Percentiles rank a stretch among this genome's conserved stretches.
Evolutionary conservation across 495 filamentous ascomycete genomes (phyloP).

Genomic region (Aspergillus wentii): DNA sequence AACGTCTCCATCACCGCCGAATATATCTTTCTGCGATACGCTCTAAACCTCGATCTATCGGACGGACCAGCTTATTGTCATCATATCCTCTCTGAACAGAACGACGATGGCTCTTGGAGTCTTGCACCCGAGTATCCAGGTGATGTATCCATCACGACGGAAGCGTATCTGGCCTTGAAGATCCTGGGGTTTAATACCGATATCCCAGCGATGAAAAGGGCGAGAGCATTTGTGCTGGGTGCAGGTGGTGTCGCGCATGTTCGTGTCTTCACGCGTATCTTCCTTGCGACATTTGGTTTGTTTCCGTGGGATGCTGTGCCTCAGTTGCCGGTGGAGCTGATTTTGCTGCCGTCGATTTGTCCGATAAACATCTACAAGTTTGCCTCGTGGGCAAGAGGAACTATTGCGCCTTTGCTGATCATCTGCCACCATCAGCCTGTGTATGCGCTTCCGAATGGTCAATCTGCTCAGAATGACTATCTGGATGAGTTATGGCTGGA

Average conservation of each 20-base stretch:
- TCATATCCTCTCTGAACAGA: slow-evolving; percentile 22
- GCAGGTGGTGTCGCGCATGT: slow-evolving; percentile 32
- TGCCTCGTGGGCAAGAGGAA: slow-evolving; percentile 32
- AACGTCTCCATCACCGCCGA: slow-evolving; percentile 34
- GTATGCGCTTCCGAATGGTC: slow-evolving; percentile 22
- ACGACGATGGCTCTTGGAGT: slow-evolving; percentile 39
- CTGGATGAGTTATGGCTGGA: slow-evolving; percentile 29
- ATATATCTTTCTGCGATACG: slow-evolving; percentile 28
- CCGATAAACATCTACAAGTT: slow-evolving; percentile 35
- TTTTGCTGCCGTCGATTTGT: slow-evolving; percentile 21
- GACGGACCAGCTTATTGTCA: slow-evolving; percentile 8
- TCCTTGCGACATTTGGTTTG: slow-evolving; percentile 37
- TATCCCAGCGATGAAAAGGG: slow-evolving; percentile 19
- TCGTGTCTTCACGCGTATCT: slow-evolving; percentile 32
- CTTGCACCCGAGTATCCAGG: slow-evolving; percentile 30
- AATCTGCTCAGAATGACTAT: slow-evolving; percentile 10
- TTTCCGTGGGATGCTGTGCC: slow-evolving; percentile 37
- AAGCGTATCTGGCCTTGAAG: slow-evolving; percentile 39
- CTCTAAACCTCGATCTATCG: slow-evolving; percentile 18
- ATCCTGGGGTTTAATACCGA: slow-evolving; percentile 21
- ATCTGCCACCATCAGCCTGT: slow-evolving; percentile 30
- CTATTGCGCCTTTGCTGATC: slow-evolving; percentile 31
- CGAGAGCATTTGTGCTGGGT: slow-evolving; percentile 19
- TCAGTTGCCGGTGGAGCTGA: slow-evolving; percentile 34
- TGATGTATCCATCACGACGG: slow-evolving; percentile 30